Conservation (phyloP, 208 protist species). For the Crithidia brevicula region DNA sequence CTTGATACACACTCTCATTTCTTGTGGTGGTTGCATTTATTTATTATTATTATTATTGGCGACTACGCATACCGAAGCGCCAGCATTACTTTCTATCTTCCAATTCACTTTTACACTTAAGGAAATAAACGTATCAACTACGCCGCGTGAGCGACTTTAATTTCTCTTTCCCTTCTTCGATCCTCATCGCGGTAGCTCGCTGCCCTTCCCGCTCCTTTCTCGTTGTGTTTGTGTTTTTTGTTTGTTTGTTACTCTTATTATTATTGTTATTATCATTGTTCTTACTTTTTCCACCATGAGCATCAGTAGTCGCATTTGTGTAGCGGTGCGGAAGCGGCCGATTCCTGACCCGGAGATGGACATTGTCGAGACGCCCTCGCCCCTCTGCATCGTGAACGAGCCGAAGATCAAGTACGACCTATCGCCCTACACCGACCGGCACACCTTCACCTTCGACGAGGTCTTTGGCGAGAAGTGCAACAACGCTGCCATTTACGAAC, state of each 20-base stretch:
- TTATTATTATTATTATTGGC: no score
- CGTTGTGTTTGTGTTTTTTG: background rate
- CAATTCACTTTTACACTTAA: no score
- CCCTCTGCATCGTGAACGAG: constrained; percentile 87
- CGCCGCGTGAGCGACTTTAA: no score
- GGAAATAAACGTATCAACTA: no score
- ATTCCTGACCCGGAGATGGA: constrained; percentile 72
- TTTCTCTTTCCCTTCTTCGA: no score
- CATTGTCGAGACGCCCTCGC: constrained; percentile 82
- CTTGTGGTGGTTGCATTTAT: no score
- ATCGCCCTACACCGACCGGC: constrained; percentile 95
- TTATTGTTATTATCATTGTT: no score
- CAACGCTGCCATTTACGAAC: constrained; percentile 94
- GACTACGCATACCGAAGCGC: no score
- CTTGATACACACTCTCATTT: no score
- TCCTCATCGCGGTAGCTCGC: no score
- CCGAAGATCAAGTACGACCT: constrained; percentile 96
- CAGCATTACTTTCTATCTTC: no score
- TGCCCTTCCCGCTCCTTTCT: background rate
- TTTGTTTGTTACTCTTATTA: no score
- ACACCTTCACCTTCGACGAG: constrained; percentile 97
- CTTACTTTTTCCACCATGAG: constrained; percentile 18
- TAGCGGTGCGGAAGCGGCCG: constrained; percentile 92
- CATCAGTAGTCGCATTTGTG: constrained; percentile 85
- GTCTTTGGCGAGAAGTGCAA: constrained; percentile 92